Base-by-base conservation (phyloP, 371 early-diverging fungal genomes). In the Mycotypha africana region DNA sequence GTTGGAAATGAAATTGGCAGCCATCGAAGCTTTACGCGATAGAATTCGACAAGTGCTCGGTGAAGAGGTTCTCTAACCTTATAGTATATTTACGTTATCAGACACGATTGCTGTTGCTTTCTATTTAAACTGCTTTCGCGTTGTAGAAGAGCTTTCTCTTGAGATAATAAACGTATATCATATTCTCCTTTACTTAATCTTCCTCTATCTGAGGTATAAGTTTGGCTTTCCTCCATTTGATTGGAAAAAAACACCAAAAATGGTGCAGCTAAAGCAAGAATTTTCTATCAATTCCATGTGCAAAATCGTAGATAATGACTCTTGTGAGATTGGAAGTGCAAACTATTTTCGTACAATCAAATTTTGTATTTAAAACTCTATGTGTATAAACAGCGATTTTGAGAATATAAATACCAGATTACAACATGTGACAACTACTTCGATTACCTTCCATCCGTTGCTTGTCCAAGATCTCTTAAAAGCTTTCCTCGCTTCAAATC, bases 361-460 rank as follows among this genome's bases (percentile, higher is more conserved):
- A 85, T 58, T 86, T 88, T 15, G 93, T 63, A 62, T 92, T 89
- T 54, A 94, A 85, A 2, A 95, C 86, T 49, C 94, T 87, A 28
- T 28, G 11, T 28, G 28, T 28, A 28, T 28, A 28, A 5, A 28
- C 28, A 28, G 5, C 5, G 5, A n/a, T n/a, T n/a, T n/a, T n/a
- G n/a, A n/a, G n/a, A n/a, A n/a, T n/a, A n/a, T n/a, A n/a, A n/a
- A n/a, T n/a, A n/a, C n/a, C n/a, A n/a, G 12, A 28, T 12, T 12
- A 28, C 12, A 28, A 28, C 12, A 28, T 28, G 30, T 28, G 6
- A 28, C 12, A 8, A 28, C 30, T 6, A 28, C 30, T 28, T 20
- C 7, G 15, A 52, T 51, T 61, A 85, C 83, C 85, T 78, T 68
- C 62, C 79, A 70, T 45, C 79, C 42, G 74, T 87, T 73, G 56